Conservation (phyloP, 192 early-diverging fungal species). For the Kappamyces sp. region DNA sequence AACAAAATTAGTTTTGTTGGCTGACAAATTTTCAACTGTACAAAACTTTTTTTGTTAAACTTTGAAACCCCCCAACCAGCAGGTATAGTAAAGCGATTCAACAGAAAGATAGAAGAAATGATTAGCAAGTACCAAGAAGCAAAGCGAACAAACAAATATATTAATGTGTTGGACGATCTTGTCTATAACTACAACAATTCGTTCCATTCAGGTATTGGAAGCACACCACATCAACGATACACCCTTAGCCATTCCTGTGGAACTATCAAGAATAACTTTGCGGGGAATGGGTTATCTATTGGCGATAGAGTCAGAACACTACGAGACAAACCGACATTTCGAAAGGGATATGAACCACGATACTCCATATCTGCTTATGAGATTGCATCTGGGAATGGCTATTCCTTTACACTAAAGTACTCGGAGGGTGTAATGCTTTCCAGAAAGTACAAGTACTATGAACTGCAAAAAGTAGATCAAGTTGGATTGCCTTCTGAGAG, state of each 20-base stretch:
- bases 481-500: too few relatives aligned
- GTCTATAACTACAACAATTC: constrained; percentile 16
- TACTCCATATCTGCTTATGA: too few relatives aligned
- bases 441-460: neutral
- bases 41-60: too few relatives aligned
- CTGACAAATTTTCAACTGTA: too few relatives aligned
- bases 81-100: constrained; percentile 11
- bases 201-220: too few relatives aligned
- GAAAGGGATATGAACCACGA: too few relatives aligned
- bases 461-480: neutral
- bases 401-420: neutral
- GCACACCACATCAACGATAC: neutral
- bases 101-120: constrained; percentile 11
- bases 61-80: too few relatives aligned
- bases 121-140: too few relatives aligned
- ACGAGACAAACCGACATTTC: too few relatives aligned
- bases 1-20: constrained; percentile 6
- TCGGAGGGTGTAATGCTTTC: neutral
- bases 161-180: constrained; percentile 7
- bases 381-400: neutral
- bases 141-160: neutral
- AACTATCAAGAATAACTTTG: too few relatives aligned
- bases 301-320: too few relatives aligned
- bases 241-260: neutral
- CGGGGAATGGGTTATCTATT: too few relatives aligned